These are phyloP conservation scores for Solanum lycopersicoides DNA, from an alignment of 257 asterid species.

Conservation along the genomic window DNA sequence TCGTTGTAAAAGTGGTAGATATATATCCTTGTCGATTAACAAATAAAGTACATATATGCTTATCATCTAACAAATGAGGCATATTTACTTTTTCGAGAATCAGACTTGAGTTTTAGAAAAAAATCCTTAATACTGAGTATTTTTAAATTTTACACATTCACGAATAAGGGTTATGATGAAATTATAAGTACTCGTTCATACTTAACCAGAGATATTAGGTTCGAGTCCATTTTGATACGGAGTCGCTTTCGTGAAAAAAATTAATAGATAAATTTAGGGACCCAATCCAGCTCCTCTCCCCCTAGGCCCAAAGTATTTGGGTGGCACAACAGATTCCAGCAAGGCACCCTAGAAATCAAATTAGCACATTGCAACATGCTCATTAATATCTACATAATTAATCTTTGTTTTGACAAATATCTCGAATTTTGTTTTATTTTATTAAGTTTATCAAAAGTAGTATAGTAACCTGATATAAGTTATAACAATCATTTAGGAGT, in stretches of 20 bases:
- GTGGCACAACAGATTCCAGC: neutral
- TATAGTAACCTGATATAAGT: neutral
- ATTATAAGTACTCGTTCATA: too few species aligned
- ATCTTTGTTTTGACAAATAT: neutral
- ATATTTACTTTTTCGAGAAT: too few species aligned
- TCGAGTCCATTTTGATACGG: accelerated
- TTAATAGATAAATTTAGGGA: too few species aligned
- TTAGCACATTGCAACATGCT: neutral
- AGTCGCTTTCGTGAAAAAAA: too few species aligned
- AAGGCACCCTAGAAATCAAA: neutral
- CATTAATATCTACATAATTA: neutral
- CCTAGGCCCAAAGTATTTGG: neutral
- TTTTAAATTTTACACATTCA: too few species aligned
- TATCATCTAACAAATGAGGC: too few species aligned
- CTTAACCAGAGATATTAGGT: too few species aligned
- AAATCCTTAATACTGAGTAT: neutral
- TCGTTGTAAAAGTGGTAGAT: neutral
- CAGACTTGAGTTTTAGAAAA: neutral
- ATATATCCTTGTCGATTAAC: accelerated
- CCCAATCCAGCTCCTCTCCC: neutral
- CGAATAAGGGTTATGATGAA: too few species aligned
- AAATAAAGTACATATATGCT: too few species aligned
- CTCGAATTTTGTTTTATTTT: too few species aligned
- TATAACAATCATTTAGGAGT: too few species aligned
- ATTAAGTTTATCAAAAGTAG: neutral